Base-by-base conservation (phyloP, 129 eudicot species). In the Pulicaria dysenterica region DNA sequence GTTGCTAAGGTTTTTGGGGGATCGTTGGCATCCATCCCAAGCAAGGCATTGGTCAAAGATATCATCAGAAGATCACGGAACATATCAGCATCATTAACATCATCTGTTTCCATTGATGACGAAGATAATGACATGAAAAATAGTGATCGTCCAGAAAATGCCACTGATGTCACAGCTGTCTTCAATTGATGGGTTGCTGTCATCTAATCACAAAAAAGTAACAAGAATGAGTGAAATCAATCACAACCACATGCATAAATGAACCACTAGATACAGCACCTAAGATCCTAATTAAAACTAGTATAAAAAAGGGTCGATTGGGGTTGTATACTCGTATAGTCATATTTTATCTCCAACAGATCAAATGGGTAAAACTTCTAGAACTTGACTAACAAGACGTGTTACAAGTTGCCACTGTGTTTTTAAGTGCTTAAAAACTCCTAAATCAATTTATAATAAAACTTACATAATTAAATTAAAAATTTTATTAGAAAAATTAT, bases 11-110 rank as follows among this genome's bases (percentile, higher is more conserved):
- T 95, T 77, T 95, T 95, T 3, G 99, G 99, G 55, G 99, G 99
- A 80, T 95, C 99, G 80, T 95, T 95, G 61, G 99, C 99, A 83
- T 95, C 99, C 94, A 95, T 90, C 48, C 99, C 99, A 78, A 95
- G 97, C 76, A 95, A 83, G 16, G 99, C 99, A 77, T 88, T 95
- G 48, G 97, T 90, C 45, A 95, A 73, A 37, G 99, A 88, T 60
- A 91, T 78, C 89, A 87, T 83, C 83, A 95, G 68, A 15, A 95
- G 91, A 78, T 91, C 99, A 79, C 78, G 74, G 73, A 56, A 85
- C 76, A 85, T 79, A 79, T 83, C 82, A 41, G 77, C 66, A 61
- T 74, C 83, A 58, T 54, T 77, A 58, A 36, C 77, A 59, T 72
- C 79, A 54, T 86, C 85, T 72, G 82, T 65, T 69, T 79, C 81